phyloP scores from a whole-genome alignment of 139 green algal species.

The Limnomonas spitsbergensis region DNA sequence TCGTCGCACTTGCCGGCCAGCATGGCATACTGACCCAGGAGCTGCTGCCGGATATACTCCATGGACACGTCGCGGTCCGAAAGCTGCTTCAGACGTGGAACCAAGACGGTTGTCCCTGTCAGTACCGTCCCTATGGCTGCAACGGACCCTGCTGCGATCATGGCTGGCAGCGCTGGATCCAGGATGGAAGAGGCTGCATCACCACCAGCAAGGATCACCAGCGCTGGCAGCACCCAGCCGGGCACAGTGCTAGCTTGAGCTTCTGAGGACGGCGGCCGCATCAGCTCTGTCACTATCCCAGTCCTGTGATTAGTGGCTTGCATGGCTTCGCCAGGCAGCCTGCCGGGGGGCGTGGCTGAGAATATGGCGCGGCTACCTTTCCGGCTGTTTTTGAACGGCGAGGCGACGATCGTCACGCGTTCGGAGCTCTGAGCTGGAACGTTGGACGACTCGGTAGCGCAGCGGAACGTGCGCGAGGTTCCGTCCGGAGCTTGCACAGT shows the following conservation, averaged over 20 bases:
- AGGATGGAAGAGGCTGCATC: constrained; percentile 78
- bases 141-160: constrained; percentile 51
- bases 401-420: constrained; percentile 74
- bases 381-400: constrained; percentile 40
- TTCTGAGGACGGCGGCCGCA: constrained; percentile 52
- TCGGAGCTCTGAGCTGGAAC: constrained; percentile 73
- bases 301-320: constrained; percentile 76
- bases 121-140: constrained; percentile 35
- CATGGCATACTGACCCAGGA: constrained; percentile 69
- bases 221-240: constrained; percentile 68
- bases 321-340: constrained; percentile 75
- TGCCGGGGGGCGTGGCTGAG: constrained; percentile 58
- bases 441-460: constrained; percentile 68
- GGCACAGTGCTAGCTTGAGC: constrained; percentile 44
- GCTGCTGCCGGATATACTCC: constrained; percentile 64
- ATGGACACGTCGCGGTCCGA: constrained; percentile 40
- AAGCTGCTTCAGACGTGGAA: constrained; percentile 82
- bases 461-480: constrained; percentile 71
- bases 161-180: constrained; percentile 67
- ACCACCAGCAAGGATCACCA: constrained; percentile 56
- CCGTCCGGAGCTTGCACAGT: constrained; percentile 63
- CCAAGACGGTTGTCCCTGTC: constrained; percentile 53
- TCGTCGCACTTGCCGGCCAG: constrained; percentile 15
- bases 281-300: constrained; percentile 40
- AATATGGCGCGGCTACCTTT: constrained; percentile 41